Base-by-base conservation (phyloP, 2,329 filamentous ascomycete species). In the Pyricularia sp. region DNA sequence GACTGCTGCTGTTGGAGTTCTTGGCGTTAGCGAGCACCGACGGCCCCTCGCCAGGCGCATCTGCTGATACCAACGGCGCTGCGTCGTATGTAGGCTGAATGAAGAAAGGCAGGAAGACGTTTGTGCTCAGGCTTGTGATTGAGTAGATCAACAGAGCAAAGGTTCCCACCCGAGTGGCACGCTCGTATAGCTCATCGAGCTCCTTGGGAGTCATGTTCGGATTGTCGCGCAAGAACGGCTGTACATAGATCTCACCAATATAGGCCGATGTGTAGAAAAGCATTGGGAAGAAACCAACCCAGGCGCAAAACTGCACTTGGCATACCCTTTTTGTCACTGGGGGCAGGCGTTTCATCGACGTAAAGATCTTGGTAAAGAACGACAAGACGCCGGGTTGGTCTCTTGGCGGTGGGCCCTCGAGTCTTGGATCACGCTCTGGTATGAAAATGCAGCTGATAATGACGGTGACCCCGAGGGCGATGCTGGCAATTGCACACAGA, bases 221-320 rank as follows among this genome's bases (percentile, higher is more conserved):
- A 69, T 96, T 89, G 63, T 84, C 79, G 68, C 86, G 81, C 63
- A 97, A 87, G 69, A 84, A 89, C 0, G 91, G 91, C 72, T 96
- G 88, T 22, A 91, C 89, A 70, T 96, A 96, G 65, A 97, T 90
- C 73, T 96, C 91, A 67, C 90, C 93, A 69, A 97, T 89, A 74
- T 94, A 97, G 22, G 91, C 96, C 1, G 92, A 96, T 5, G 91
- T 91, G 78, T 97, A 97, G 77, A 96, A 97, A 2, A 97, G 82
- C 74, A 96, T 92, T 0, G 93, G 93, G 71, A 97, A 97, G 85
- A 93, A 97, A 64, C 91, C 93, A 65, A 97, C 87, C 93, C 93
- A 97, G 5, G 91, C 91, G 67, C 88, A 93, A 70, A 93, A 86
- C 73, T 94, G 90, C 0, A 93, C 88, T 68, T 87, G 78, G 72